A percentile compares a stretch with the other conserved stretches of the same genome.
phyloP scores from a whole-genome alignment of 768 basidiomycete genomes.

The Goffeauzyma gilvescens region DNA sequence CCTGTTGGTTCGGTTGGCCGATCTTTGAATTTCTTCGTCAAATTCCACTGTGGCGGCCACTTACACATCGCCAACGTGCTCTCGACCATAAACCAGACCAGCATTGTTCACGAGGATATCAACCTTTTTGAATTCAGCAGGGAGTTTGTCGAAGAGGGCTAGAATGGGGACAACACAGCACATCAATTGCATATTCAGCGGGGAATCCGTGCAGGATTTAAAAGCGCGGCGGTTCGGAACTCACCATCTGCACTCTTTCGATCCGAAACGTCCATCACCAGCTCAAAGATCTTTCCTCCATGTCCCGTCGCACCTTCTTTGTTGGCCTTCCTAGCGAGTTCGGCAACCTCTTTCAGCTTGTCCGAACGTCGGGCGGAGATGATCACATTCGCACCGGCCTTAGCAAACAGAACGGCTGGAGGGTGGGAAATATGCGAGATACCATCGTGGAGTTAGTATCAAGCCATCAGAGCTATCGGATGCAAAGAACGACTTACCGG shows the following conservation, averaged over 20 bases:
- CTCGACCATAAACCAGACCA: constrained; percentile 73
- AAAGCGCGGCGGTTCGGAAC: not conserved
- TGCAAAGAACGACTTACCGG: constrained; percentile 3
- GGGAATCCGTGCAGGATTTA: not conserved
- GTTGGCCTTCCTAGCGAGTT: constrained; percentile 50
- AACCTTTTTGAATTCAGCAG: constrained; percentile 47
- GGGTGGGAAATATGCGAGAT: not conserved
- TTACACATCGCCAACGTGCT: constrained; percentile 51
- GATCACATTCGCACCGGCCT: constrained; percentile 77
- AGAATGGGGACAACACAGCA: too few relatives aligned
- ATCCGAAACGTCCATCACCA: constrained; percentile 66
- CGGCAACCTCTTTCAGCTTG: constrained; percentile 49
- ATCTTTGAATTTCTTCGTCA: too few relatives aligned
- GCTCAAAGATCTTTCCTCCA: constrained; percentile 56
- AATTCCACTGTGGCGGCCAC: not conserved
- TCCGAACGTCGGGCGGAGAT: constrained; percentile 62
- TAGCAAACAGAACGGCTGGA: constrained; percentile 69
- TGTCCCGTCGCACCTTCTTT: constrained; percentile 50
- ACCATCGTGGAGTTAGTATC: too few relatives aligned
- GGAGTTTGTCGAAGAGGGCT: constrained; percentile 50
- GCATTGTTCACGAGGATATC: constrained; percentile 68
- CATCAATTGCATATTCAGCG: not conserved
- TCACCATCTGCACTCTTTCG: constrained; percentile 27
- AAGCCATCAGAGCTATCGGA: too few relatives aligned
- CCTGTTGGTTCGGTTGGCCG: too few relatives aligned